Evolutionary conservation across 805 yeast species (phyloP).

Genomic region (Hanseniaspora singularis): DNA sequence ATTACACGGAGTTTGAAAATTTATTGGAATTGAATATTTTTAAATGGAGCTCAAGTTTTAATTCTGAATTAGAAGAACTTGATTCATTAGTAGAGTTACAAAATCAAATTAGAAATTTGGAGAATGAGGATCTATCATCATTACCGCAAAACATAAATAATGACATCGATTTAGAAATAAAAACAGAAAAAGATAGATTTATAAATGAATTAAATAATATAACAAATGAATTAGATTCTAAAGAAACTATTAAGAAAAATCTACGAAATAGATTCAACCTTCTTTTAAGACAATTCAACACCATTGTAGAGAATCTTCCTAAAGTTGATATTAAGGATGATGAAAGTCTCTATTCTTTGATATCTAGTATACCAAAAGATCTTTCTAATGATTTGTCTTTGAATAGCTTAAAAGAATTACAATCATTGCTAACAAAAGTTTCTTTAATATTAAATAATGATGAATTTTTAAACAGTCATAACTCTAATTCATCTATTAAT

Average conservation of each 20-base stretch:
- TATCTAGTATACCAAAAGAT: background rate
- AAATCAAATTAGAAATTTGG: background rate
- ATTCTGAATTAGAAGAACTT: background rate
- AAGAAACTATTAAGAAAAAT: background rate
- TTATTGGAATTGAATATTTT: slow-evolving; percentile 6
- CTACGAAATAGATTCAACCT: background rate
- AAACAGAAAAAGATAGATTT: background rate
- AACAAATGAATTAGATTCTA: background rate
- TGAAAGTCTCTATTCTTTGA: background rate
- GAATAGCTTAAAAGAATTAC: background rate
- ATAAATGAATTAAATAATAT: background rate
- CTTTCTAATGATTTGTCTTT: background rate
- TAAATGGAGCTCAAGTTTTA: slow-evolving; percentile 9
- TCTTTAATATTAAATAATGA: background rate
- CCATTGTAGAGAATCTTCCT: background rate
- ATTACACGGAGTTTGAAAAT: slow-evolving; percentile 12
- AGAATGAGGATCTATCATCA: background rate
- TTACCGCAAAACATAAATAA: background rate
- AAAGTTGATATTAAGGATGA: background rate
- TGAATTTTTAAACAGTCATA: background rate
- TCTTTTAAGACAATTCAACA: background rate
- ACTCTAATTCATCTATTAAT: background rate
- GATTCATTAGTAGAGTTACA: background rate
- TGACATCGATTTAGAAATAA: background rate
- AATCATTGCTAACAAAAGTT: too few relatives aligned